Evolutionary conservation across 371 early-diverging fungal species (phyloP), one percentile per base, ranked within the genome.

Genomic region (Parasitella parasitica): DNA sequence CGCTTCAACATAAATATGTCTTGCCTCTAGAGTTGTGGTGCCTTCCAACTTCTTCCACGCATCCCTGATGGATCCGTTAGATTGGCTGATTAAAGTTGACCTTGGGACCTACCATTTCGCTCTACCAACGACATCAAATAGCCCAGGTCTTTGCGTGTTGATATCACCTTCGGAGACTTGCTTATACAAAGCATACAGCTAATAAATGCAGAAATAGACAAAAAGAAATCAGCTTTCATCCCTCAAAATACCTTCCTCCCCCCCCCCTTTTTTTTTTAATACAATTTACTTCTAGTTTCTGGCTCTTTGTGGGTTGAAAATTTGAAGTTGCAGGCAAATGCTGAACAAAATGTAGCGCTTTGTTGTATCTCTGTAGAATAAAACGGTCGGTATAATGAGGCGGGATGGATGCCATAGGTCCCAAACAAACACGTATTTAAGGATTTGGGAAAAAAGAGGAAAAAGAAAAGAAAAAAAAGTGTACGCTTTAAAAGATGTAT

Each of bases 41-140:
- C 67, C 66, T 49, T 70, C 67, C 41, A 66, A 37, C 41, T 66
- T 66, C 34, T 70, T 70, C 71, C 71, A 70, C 22, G 71, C 71
- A 43, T 70, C 71, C 71, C 71, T 70, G n/a, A n/a, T n/a, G n/a
- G n/a, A n/a, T n/a, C n/a, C n/a, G n/a, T n/a, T n/a, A n/a, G n/a
- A n/a, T n/a, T n/a, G n/a, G 43, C 18, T 43, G 2, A 11, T 16
- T 18, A 9, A 11, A 43, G 11, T 22, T 7, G 22, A 43, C 16
- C 22, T 18, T 22, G 8, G 11, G 5, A 2, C 4, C 0, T 74
- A 81, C 81, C 81, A 81, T 63, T 78, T 81, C 1, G 81, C 78
- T 59, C 81, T 70, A 16, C 81, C 81, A 24, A 80, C 78, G 0
- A 77, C 72, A 56, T 80, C 81, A 66, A 77, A 80, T 61, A 80